Evolutionary conservation across 768 basidiomycete genomes (phyloP).

Genomic region (Fomitopsis serialis): DNA sequence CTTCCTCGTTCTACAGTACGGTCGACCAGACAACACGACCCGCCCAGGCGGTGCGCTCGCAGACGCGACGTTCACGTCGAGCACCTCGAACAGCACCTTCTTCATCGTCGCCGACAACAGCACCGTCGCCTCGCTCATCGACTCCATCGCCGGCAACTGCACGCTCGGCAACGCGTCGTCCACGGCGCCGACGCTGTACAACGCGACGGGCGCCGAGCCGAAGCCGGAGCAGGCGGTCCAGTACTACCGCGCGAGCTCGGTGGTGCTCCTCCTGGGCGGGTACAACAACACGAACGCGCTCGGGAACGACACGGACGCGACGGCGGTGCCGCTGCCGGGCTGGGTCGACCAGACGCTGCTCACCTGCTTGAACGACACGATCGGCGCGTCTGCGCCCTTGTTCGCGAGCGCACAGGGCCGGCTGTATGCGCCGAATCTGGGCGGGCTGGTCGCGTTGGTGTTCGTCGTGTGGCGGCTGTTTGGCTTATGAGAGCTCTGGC

Average conservation of each 20-base stretch:
- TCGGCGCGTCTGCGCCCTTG: constrained; percentile 53
- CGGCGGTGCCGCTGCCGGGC: constrained; percentile 47
- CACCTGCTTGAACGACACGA: constrained; percentile 57
- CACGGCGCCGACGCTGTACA: constrained; percentile 24
- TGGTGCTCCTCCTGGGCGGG: constrained; percentile 56
- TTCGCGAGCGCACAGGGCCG: constrained; percentile 4
- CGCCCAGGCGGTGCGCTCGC: constrained; percentile 30
- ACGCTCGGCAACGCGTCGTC: constrained; percentile 23
- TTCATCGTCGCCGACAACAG: constrained; percentile 29
- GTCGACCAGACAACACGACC: constrained; percentile 26
- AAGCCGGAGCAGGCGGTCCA: constrained; percentile 31
- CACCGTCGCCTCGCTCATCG: constrained; percentile 27
- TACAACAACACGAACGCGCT: constrained; percentile 61
- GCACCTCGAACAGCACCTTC: constrained; percentile 25
- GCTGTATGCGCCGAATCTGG: background rate
- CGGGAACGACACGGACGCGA: constrained; percentile 21
- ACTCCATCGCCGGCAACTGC: constrained; percentile 25
- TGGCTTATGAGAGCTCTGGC: background rate
- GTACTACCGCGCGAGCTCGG: constrained; percentile 65
- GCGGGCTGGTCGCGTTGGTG: background rate
- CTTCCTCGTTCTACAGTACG: constrained; percentile 23
- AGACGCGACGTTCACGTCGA: constrained; percentile 24
- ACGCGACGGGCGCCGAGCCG: constrained; percentile 18
- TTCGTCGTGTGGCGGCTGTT: background rate
- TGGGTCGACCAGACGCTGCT: constrained; percentile 44